These are phyloP conservation scores for Colletotrichum salicis DNA, from an alignment of 2,329 filamentous ascomycete species.

Conservation along the genomic window DNA sequence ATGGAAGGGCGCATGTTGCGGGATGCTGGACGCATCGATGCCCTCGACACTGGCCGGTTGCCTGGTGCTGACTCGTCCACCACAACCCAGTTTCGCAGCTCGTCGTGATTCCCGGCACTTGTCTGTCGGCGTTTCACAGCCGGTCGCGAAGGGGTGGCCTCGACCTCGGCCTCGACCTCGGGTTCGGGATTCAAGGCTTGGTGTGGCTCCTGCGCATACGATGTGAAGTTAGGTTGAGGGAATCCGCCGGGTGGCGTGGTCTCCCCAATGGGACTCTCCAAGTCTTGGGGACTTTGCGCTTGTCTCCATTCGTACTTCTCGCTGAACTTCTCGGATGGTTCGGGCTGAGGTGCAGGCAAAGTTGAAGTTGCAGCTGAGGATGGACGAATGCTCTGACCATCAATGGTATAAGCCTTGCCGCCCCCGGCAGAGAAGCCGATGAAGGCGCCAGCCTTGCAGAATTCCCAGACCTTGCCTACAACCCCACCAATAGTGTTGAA, in stretches of 20 bases:
- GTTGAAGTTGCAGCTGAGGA: neutral
- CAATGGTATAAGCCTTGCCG: constrained; percentile 75
- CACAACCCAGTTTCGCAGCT: constrained; percentile 78
- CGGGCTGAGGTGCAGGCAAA: neutral
- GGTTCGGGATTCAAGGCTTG: constrained; percentile 42
- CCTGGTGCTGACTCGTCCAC: constrained; percentile 56
- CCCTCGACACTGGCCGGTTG: constrained; percentile 19
- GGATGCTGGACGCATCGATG: constrained; percentile 32
- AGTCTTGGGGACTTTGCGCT: neutral
- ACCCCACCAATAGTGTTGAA: constrained; percentile 73
- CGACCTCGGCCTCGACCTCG: constrained; percentile 46
- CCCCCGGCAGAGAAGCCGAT: constrained; percentile 88
- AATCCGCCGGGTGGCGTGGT: constrained; percentile 38
- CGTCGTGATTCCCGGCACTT: constrained; percentile 58
- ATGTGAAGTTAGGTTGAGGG: constrained; percentile 44
- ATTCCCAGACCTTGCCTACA: constrained; percentile 84
- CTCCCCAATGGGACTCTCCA: constrained; percentile 7
- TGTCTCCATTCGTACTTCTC: neutral
- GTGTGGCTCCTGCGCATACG: constrained; percentile 42
- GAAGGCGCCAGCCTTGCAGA: constrained; percentile 81
- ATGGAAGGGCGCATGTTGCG: constrained; percentile 42
- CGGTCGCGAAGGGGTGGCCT: constrained; percentile 56
- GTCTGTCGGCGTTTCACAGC: constrained; percentile 66
- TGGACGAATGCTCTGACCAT: constrained; percentile 22
- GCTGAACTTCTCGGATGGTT: neutral